Percentiles rank a stretch among this genome's conserved stretches.
Evolutionary conservation across 2,329 filamentous ascomycete genomes (phyloP).

Genomic region (Thelonectria rubi): DNA sequence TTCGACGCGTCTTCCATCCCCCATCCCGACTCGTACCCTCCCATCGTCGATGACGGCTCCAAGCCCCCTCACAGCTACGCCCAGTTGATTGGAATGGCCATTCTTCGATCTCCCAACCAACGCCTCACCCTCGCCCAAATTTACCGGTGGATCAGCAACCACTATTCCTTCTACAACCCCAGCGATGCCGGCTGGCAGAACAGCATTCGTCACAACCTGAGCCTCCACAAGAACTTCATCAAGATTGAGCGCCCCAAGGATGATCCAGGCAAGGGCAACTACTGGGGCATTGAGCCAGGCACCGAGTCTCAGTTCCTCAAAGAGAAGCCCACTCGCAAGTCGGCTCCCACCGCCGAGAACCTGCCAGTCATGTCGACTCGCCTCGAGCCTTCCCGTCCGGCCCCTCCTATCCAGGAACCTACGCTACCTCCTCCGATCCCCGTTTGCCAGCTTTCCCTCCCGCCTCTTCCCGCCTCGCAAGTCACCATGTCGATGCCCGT

Average conservation of each 20-base stretch:
- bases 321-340: constrained; percentile 77
- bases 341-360: constrained; percentile 64
- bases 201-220: constrained; percentile 97
- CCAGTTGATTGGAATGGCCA: constrained; percentile 95
- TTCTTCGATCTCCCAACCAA: constrained; percentile 83
- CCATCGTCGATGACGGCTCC: constrained; percentile 82
- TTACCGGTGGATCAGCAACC: constrained; percentile 99
- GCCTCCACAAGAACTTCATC: constrained; percentile 94
- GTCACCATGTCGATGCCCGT: constrained; percentile 53
- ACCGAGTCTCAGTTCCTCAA: constrained; percentile 91
- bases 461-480: constrained; percentile 52
- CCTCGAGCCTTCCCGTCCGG: constrained; percentile 60
- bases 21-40: constrained; percentile 80
- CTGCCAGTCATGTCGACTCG: constrained; percentile 66
- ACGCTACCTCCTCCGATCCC: constrained; percentile 57
- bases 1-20: constrained; percentile 66
- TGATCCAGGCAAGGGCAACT: constrained; percentile 96
- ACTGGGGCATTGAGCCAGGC: constrained; percentile 93
- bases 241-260: constrained; percentile 97
- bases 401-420: constrained; percentile 54
- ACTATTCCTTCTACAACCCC: constrained; percentile 85
- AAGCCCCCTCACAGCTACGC: constrained; percentile 96
- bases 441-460: constrained; percentile 50
- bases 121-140: constrained; percentile 92
- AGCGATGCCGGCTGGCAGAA: constrained; percentile 96